Base-by-base conservation (phyloP, 495 filamentous ascomycete genomes). In the Talaromyces ruber region DNA sequence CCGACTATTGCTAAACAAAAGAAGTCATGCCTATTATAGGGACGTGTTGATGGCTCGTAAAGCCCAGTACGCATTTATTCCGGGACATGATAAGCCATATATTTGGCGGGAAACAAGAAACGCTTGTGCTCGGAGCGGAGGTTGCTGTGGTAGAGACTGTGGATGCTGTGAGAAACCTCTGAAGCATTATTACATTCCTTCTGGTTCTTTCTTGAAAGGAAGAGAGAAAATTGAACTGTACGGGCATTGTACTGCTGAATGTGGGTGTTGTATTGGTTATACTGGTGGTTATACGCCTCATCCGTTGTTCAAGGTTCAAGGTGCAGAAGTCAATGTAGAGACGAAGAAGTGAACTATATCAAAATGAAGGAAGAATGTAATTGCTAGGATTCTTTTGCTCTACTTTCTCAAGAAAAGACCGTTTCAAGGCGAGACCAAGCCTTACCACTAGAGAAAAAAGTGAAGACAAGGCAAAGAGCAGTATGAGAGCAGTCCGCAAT, bases 211-310 rank as follows among this genome's bases (percentile, higher is more conserved):
- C 39, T 58, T 30, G 18, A 58, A 58, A 22, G 21, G 24, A 58
- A 58, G 32, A 58, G 39, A n/a, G 11, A 58, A 58, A 18, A 14
- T 43, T 58, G 56, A 58, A 58, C n/a, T 58, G 56, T 58, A 43
- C 18, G 56, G 56, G 56, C 56, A 58, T 58, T 39, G 30, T 29
- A 43, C 56, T 58, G 56, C 56, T 58, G 56, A 58, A 58, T 58
- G 56, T 58, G 56, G 56, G 8, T 58, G 56, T 39, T 58, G 56
- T 58, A 58, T 58, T 58, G 16, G 14, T 12, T 43, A 58, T 16
- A 21, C 56, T 37, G 30, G 30, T 58, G 56, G 28, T 58, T 43
- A 58, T 43, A 58, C 56, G 30, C 56, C 56, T 3, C 56, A 43
- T 39, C 56, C 30, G 29, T 6, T 43, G 1, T 58, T 58, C 7